Evolutionary conservation across 2,329 filamentous ascomycete genomes (phyloP).

Genomic region (Plenodomus lindquistii): DNA sequence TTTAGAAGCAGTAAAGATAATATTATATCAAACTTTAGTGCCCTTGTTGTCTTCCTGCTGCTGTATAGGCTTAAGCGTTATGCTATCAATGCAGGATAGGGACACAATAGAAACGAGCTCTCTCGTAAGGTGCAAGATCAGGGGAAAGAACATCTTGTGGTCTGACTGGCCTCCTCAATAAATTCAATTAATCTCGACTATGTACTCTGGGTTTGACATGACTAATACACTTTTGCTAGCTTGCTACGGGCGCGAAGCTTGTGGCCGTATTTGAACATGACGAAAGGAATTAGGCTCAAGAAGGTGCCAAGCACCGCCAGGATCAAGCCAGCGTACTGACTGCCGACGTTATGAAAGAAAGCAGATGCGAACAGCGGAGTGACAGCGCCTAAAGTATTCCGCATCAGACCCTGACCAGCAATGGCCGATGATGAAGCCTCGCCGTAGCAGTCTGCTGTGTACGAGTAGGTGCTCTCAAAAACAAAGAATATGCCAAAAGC

Average conservation of each 20-base stretch:
- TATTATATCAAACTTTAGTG: too few relatives aligned
- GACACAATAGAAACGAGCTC: too few relatives aligned
- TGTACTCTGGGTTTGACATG: too few relatives aligned
- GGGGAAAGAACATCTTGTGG: too few relatives aligned
- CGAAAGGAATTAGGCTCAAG: slow-evolving; percentile 49
- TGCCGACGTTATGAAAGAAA: slow-evolving; percentile 59
- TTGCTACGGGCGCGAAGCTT: slow-evolving; percentile 46
- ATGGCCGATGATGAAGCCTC: slow-evolving; percentile 50
- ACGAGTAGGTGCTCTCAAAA: slow-evolving; percentile 53
- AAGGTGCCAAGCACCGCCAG: slow-evolving; percentile 53
- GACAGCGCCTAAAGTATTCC: slow-evolving; percentile 58
- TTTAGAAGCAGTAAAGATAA: too few relatives aligned
- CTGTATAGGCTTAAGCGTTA: too few relatives aligned
- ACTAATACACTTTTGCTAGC: slow-evolving; percentile 39
- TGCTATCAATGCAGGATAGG: too few relatives aligned
- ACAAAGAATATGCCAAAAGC: slow-evolving; percentile 60
- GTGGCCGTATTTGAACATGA: slow-evolving; percentile 50
- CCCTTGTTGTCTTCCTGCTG: too few relatives aligned
- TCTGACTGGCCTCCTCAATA: too few relatives aligned
- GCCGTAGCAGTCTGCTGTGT: slow-evolving; percentile 59
- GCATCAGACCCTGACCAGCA: slow-evolving; percentile 57
- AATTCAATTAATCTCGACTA: too few relatives aligned
- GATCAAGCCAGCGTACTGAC: slow-evolving; percentile 57
- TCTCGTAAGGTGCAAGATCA: too few relatives aligned
- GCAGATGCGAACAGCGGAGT: slow-evolving; percentile 57